Evolutionary conservation across 306 rosid genomes (phyloP).

Genomic region (Hylodesmum podocarpum): DNA sequence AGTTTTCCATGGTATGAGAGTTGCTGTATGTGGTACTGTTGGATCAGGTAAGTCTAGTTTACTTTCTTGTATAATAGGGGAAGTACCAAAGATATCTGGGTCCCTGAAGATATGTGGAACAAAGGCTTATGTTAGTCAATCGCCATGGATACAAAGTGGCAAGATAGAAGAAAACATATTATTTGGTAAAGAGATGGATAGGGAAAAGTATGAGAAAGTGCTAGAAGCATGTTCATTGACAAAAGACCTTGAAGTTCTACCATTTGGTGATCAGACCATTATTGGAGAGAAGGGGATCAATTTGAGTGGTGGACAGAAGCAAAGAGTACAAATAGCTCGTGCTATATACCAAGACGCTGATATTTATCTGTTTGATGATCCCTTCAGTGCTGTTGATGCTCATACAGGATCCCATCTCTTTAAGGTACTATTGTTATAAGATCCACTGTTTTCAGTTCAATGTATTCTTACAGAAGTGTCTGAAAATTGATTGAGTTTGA

Average conservation of each 20-base stretch:
- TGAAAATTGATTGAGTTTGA: neutral
- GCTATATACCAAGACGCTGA: conserved; percentile 82
- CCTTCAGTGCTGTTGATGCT: conserved; percentile 94
- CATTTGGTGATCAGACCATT: conserved; percentile 81
- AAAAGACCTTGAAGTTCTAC: conserved; percentile 70
- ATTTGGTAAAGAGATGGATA: conserved; percentile 74
- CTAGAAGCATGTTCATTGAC: conserved; percentile 75
- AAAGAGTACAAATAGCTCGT: conserved; percentile 84
- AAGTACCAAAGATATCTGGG: conserved; percentile 78
- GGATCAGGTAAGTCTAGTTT: conserved; percentile 95
- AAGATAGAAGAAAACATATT: conserved; percentile 74
- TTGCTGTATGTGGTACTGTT: conserved; percentile 88
- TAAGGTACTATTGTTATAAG: conserved; percentile 44
- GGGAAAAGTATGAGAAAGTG: conserved; percentile 64
- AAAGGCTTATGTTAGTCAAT: conserved; percentile 87
- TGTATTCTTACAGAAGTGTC: neutral
- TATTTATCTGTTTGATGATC: conserved; percentile 83
- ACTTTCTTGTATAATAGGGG: conserved; percentile 77
- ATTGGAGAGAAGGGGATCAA: conserved; percentile 89
- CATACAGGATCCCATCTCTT: conserved; percentile 93
- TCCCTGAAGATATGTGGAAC: conserved; percentile 65
- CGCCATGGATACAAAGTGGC: conserved; percentile 93
- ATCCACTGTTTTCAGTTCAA: neutral
- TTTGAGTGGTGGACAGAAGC: conserved; percentile 92
- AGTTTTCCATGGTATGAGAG: conserved; percentile 60